Base-by-base conservation (phyloP, 1,284 basidiomycete genomes). In the Gymnopus androsaceus region DNA sequence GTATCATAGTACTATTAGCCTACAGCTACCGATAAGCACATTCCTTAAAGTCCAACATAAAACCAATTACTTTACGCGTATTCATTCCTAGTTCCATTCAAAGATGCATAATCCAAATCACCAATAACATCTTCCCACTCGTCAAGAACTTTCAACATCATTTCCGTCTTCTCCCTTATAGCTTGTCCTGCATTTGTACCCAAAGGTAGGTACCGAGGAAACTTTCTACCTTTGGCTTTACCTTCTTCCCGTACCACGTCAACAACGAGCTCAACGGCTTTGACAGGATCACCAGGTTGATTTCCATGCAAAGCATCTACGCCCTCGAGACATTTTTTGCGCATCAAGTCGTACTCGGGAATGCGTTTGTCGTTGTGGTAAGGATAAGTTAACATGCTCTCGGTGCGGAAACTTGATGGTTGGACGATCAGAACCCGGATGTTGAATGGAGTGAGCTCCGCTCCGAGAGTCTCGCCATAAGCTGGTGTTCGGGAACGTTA, bases 201-300 rank as follows among this genome's bases (percentile, higher is more conserved):
- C 15, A 74, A 61, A 15, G 62, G 53, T n/a, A 72, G 50, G 15
- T 52, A 61, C 25, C 57, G 54, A 3, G 68, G 69, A 62, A 65
- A 69, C 36, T 56, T 44, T 54, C 47, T 59, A 17, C 56, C 66
- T 31, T 30, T 37, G 11, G 67, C 68, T 15, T 47, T 57, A 15
- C 69, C 71, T 56, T 72, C 68, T 2, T 66, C 66, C 30, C 59
- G 53, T 1, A 72, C 68, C 14, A 71, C 64, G 52, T 72, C 70
- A 3, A 71, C 63, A 9, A 72, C 51, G 2, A 59, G 65, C 38
- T 62, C 56, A 63, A 68, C 66, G 0, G 60, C 70, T 51, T 69
- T 70, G 33, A 46, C 65, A 2, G 70, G 69, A 59, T 73, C 69
- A 5, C 69, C 69, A 12, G 63, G 58, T 52, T 66, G 59, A 15